A percentile compares a stretch with the other conserved stretches of the same genome.
Conservation (phyloP, 2,329 filamentous ascomycete genomes). For the Penicillium sumatraense region DNA sequence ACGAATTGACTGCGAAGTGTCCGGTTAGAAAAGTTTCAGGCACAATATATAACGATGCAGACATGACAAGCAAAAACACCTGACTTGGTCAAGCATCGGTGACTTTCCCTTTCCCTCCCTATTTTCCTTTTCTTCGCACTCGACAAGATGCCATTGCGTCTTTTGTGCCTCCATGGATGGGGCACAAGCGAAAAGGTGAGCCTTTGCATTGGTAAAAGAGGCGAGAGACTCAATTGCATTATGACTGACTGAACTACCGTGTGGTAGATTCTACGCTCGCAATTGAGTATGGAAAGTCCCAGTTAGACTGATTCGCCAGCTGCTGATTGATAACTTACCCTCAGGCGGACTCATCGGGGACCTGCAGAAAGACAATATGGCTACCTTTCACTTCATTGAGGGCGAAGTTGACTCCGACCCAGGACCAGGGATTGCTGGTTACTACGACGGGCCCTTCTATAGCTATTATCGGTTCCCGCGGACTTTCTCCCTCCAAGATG, state of each 20-base stretch:
- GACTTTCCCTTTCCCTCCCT: constrained; percentile 2
- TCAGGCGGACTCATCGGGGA: constrained; percentile 32
- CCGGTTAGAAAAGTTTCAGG: background rate
- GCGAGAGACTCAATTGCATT: constrained; percentile 2
- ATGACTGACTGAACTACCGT: background rate
- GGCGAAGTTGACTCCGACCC: constrained; percentile 34
- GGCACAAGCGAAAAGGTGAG: constrained; percentile 37
- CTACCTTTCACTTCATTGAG: constrained; percentile 35
- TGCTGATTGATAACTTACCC: background rate
- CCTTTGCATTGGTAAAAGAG: background rate
- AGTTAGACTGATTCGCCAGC: background rate
- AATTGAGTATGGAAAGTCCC: constrained; percentile 27
- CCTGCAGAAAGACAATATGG: constrained; percentile 33
- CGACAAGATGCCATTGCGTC: constrained; percentile 30
- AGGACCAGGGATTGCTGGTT: constrained; percentile 34
- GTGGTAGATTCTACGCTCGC: constrained; percentile 33
- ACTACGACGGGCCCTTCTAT: constrained; percentile 38
- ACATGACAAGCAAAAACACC: background rate
- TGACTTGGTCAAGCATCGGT: background rate
- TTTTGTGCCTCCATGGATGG: constrained; percentile 41
- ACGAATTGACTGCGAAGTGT: background rate
- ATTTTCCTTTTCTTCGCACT: background rate
- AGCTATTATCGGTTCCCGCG: constrained; percentile 38
- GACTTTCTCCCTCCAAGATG: constrained; percentile 25
- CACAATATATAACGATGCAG: background rate